Percentiles rank a stretch among this genome's conserved stretches.
These are phyloP conservation scores for Lanmaoa rubissima DNA, from an alignment of 768 basidiomycete species.

Conservation along the genomic window DNA sequence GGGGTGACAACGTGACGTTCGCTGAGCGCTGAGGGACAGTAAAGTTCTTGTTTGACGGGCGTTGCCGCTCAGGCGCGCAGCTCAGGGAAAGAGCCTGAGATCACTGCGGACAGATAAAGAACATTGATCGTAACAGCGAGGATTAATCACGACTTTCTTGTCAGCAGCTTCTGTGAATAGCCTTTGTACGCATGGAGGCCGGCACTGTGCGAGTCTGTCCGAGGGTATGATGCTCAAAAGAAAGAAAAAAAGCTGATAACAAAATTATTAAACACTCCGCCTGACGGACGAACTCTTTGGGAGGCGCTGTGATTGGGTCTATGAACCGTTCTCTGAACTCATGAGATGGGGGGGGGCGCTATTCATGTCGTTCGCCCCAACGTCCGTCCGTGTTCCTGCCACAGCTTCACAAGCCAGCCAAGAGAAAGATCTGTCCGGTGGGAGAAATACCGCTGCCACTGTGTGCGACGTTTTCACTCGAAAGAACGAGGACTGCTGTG, in stretches of 20 bases:
- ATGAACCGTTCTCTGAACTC: background rate
- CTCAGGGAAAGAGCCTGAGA: background rate
- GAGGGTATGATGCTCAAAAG: background rate
- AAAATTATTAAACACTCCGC: background rate
- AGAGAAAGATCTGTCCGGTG: background rate
- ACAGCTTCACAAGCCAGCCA: background rate
- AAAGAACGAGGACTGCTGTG: background rate
- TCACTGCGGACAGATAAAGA: slow-evolving; percentile 4
- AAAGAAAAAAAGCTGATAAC: background rate
- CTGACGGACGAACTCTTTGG: background rate
- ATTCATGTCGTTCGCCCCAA: background rate
- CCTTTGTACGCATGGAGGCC: background rate
- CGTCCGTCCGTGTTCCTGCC: background rate
- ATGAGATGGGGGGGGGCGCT: background rate
- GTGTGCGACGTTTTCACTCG: background rate
- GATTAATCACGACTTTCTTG: background rate
- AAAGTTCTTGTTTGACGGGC: background rate
- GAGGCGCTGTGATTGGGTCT: background rate
- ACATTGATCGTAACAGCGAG: background rate
- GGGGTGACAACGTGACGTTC: background rate
- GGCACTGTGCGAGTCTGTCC: background rate
- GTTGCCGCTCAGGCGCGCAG: background rate
- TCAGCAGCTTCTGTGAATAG: background rate
- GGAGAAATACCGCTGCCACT: background rate
- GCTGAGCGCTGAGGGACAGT: background rate